Conservation (phyloP, 345 rosid genomes). For the Lumnitzera racemosa region DNA sequence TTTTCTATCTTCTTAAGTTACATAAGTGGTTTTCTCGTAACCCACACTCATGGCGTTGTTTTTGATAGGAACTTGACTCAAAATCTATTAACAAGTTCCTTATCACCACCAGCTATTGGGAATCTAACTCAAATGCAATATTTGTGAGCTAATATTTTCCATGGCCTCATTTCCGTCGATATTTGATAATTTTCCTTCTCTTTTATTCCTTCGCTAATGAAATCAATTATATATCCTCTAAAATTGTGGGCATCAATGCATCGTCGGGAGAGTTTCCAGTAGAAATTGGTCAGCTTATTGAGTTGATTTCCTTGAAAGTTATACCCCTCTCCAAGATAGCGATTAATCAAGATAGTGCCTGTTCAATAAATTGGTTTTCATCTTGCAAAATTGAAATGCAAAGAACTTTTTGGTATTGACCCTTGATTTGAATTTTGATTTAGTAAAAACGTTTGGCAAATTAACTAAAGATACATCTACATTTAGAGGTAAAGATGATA, state of each 20-base stretch:
- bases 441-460: no score
- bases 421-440: no score
- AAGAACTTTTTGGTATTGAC: no score
- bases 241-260: conserved; percentile 28
- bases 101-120: conserved; percentile 34
- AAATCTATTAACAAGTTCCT: conserved; percentile 40
- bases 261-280: conserved; percentile 30
- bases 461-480: no score
- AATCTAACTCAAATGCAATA: conserved; percentile 48
- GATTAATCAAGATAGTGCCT: no score
- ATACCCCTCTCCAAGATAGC: background rate
- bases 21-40: background rate
- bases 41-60: background rate
- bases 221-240: conserved; percentile 10
- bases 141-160: conserved; percentile 32
- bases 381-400: no score
- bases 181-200: background rate
- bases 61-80: conserved; percentile 34
- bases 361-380: no score
- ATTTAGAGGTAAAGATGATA: no score
- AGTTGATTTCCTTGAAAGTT: conserved; percentile 25
- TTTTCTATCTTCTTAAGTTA: background rate
- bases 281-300: conserved; percentile 29
- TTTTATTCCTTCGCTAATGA: background rate
- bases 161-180: background rate